Conservation (phyloP, 176 grass and related monocot species). For the Tillandsia leiboldiana region DNA sequence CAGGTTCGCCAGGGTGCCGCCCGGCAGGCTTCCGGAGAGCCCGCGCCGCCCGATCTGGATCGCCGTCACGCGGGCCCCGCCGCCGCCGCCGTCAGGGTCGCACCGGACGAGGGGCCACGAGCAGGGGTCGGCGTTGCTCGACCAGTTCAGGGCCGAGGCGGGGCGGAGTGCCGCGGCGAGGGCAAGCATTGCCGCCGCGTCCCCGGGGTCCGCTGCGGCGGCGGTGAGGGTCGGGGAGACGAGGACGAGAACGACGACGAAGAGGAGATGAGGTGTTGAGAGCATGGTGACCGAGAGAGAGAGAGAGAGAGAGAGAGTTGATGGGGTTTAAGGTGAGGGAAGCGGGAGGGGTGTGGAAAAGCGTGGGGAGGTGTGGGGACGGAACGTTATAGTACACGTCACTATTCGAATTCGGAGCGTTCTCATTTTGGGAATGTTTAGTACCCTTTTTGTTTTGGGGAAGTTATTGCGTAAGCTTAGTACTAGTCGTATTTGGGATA, state of each 20-base stretch:
- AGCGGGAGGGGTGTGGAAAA: not conserved
- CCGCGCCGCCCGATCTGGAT: conserved; percentile 7
- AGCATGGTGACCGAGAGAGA: not conserved
- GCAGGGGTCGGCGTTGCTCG: conserved; percentile 25
- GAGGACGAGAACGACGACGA: not conserved
- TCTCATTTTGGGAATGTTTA: not conserved
- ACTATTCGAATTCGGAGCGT: not conserved
- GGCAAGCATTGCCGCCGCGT: conserved; percentile 27
- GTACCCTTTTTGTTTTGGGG: not conserved
- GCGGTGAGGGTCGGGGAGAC: not conserved
- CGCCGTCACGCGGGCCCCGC: conserved; percentile 9
- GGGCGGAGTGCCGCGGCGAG: conserved; percentile 13
- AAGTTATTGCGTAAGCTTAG: not conserved
- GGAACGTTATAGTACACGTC: not conserved
- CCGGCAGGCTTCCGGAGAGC: conserved; percentile 9
- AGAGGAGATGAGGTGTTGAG: not conserved
- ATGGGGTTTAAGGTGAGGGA: not conserved
- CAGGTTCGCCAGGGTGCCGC: conserved; percentile 4
- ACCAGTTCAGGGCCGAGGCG: conserved; percentile 21
- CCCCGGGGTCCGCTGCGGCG: conserved; percentile 1
- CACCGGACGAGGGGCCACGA: conserved; percentile 23
- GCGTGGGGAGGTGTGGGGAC: not conserved
- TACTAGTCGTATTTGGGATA: not conserved
- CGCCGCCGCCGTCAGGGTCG: not conserved
- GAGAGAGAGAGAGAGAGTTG: not conserved